Percentiles rank a stretch among this genome's conserved stretches.
Conservation (phyloP, 352 stramenopile genomes). For the Phytophthora multivora region DNA sequence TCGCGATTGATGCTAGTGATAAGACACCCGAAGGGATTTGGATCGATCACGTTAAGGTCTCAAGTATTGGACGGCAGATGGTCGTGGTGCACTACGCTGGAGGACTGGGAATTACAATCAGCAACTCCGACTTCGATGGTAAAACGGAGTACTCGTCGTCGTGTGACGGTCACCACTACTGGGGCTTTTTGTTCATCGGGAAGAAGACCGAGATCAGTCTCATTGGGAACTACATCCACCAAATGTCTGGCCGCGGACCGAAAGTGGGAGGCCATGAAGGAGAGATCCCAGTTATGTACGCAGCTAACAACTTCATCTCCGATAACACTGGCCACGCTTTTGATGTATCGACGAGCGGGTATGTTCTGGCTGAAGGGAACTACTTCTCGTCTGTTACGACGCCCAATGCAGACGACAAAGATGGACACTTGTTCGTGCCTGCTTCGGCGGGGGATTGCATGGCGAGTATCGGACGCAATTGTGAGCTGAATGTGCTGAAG, state of each 20-base stretch:
- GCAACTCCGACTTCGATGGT: conserved; percentile 39
- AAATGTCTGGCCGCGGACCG: conserved; percentile 37
- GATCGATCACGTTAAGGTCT: conserved; percentile 43
- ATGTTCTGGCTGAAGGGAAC: conserved; percentile 45
- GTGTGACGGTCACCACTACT: neutral
- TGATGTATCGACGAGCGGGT: conserved; percentile 23
- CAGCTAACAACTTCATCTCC: conserved; percentile 47
- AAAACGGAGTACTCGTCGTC: conserved; percentile 8
- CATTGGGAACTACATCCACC: conserved; percentile 41
- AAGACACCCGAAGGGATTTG: conserved; percentile 7
- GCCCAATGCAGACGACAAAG: neutral
- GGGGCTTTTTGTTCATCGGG: conserved; percentile 25
- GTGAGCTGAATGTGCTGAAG: conserved; percentile 16
- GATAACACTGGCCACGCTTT: conserved; percentile 42
- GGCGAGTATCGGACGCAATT: conserved; percentile 14
- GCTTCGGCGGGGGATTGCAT: conserved; percentile 9
- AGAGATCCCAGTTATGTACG: conserved; percentile 20
- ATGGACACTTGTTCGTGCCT: conserved; percentile 19
- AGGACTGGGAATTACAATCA: conserved; percentile 20
- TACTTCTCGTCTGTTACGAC: conserved; percentile 37
- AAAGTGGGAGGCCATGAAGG: conserved; percentile 19
- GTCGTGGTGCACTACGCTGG: conserved; percentile 19
- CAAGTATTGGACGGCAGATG: conserved; percentile 39
- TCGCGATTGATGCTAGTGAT: neutral
- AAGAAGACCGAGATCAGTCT: conserved; percentile 31